Evolutionary conservation across 441 rosid species (phyloP).

Genomic region (Dalechampia spathulata): DNA sequence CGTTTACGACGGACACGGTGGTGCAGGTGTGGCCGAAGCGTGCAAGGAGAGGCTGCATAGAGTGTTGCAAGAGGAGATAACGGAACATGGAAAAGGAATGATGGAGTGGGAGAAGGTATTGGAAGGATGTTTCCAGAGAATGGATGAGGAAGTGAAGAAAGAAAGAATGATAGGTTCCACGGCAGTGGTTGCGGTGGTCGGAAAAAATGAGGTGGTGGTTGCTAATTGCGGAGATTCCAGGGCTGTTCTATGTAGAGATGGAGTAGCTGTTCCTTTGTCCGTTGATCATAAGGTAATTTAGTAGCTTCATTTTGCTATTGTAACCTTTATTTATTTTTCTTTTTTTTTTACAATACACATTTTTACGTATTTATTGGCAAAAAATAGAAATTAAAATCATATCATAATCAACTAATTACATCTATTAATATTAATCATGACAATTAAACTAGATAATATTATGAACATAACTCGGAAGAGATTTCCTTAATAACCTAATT

Average conservation of each 20-base stretch:
- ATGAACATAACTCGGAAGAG: too few relatives aligned
- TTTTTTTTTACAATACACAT: too few relatives aligned
- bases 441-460: too few relatives aligned
- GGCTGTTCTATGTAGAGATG: slow-evolving; percentile 52
- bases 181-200: slow-evolving; percentile 64
- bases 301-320: too few relatives aligned
- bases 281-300: slow-evolving; percentile 55
- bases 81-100: slow-evolving; percentile 5
- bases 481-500: too few relatives aligned
- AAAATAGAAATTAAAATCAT: too few relatives aligned
- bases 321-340: too few relatives aligned
- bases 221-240: slow-evolving; percentile 85
- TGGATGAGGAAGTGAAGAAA: slow-evolving; percentile 40
- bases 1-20: slow-evolving; percentile 74
- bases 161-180: slow-evolving; percentile 43
- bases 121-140: slow-evolving; percentile 38
- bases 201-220: slow-evolving; percentile 48
- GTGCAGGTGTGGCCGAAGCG: slow-evolving; percentile 46
- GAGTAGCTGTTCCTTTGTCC: slow-evolving; percentile 59
- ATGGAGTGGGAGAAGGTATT: slow-evolving; percentile 54
- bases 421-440: too few relatives aligned
- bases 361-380: too few relatives aligned
- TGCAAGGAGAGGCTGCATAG: slow-evolving; percentile 49
- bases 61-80: slow-evolving; percentile 34
- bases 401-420: too few relatives aligned